These are phyloP conservation scores for Carex pumila DNA, from an alignment of 176 grass and related monocot species.

Conservation along the genomic window DNA sequence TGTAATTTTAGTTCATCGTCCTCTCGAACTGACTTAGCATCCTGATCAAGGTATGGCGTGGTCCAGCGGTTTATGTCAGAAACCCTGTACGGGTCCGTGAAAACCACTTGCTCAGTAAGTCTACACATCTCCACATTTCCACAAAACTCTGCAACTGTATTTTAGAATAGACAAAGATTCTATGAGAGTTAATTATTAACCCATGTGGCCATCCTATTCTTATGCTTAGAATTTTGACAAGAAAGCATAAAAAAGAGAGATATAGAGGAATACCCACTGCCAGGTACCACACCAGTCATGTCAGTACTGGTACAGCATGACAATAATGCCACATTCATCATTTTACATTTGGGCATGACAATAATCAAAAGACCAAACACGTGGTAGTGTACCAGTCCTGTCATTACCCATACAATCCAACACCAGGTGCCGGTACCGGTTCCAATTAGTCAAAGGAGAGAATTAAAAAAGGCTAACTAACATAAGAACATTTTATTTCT, in stretches of 20 bases:
- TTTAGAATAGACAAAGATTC: not conserved
- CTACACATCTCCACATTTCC: constrained; percentile 83
- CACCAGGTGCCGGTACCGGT: not conserved
- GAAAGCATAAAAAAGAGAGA: not conserved
- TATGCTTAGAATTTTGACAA: not conserved
- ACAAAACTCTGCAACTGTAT: constrained; percentile 80
- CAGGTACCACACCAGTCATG: not conserved
- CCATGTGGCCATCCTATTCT: not conserved
- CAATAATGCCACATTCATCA: not conserved
- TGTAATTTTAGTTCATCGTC: constrained; percentile 67
- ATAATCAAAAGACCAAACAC: not conserved
- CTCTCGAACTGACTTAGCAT: constrained; percentile 52
- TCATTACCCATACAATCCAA: not conserved
- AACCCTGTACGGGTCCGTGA: constrained; percentile 80
- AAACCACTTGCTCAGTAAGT: constrained; percentile 84
- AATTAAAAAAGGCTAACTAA: not conserved
- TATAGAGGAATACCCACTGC: not conserved
- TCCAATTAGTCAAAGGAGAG: not conserved
- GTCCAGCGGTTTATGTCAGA: constrained; percentile 70
- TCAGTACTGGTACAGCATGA: not conserved
- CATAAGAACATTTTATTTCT: not conserved
- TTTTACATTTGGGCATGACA: not conserved
- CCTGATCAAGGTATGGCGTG: constrained; percentile 64
- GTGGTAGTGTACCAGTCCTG: not conserved
- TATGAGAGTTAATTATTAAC: not conserved